Percentiles rank a stretch among this genome's conserved stretches.
These are phyloP conservation scores for Perkinsus chesapeaki DNA, from an alignment of 169 alveolate species.

Conservation along the genomic window DNA sequence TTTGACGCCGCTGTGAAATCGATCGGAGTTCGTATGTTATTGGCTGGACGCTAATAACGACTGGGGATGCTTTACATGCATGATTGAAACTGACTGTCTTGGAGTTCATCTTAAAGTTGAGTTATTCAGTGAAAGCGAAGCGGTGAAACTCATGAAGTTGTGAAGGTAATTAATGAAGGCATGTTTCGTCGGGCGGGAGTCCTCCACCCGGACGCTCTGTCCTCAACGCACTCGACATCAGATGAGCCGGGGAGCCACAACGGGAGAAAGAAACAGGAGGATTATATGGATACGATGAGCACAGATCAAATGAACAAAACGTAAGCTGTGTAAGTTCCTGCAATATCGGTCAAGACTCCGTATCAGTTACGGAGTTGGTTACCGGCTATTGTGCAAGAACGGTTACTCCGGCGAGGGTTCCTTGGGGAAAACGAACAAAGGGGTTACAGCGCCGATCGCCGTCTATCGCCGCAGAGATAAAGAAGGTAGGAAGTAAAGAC, in stretches of 20 bases:
- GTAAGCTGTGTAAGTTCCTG: neutral
- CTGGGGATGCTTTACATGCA: neutral
- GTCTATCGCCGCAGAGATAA: neutral
- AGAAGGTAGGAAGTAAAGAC: neutral
- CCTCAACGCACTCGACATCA: neutral
- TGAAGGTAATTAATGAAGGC: neutral
- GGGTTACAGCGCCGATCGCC: neutral
- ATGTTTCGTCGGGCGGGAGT: conserved; percentile 1
- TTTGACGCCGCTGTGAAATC: neutral
- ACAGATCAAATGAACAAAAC: neutral
- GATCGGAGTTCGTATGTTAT: neutral
- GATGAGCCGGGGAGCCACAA: neutral
- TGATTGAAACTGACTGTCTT: neutral
- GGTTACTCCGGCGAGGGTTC: neutral
- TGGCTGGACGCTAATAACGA: neutral
- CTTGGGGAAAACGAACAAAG: neutral
- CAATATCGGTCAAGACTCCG: neutral
- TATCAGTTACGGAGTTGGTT: neutral
- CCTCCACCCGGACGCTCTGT: neutral
- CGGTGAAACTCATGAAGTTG: neutral
- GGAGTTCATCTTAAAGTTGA: neutral
- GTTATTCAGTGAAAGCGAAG: neutral
- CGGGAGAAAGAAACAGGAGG: neutral
- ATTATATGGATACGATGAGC: neutral
- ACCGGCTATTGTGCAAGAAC: neutral